Base-by-base conservation (phyloP, 208 protist genomes). In the Borovskyia barvae region DNA sequence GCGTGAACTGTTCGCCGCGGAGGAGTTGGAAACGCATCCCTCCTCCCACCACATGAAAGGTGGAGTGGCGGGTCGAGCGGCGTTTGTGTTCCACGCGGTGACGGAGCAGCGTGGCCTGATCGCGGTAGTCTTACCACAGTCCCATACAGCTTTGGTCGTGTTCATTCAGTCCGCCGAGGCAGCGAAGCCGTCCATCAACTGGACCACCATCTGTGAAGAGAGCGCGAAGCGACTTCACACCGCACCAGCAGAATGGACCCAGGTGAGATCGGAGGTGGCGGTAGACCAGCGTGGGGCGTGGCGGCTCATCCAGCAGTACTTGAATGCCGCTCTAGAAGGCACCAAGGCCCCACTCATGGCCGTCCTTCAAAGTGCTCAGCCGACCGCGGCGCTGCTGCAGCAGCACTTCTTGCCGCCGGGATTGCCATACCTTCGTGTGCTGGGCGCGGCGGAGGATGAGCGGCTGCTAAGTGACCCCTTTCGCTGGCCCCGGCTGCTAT, bases 401-500 rank as follows among this genome's bases (percentile, higher is more conserved):
- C 85, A 92, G 52, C 85, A 77, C 30, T 47, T 53, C 36, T 47
- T 93, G 24, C 90, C 85, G 9, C 30, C 57, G 0, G 28, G 29
- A 1, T 52, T 93, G 48, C 80, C 90, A 1, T 92, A 90, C 71
- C 66, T 96, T 0, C 80, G 90, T 39, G 62, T 86, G 0, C 73
- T 93, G 9, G 90, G 90, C 24, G 87, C 82, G 5, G 67, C 58
- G 9, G 90, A 96, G 51, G 90, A 96, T 53, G 86, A 92, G 45
- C 75, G 80, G 37, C 63, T 96, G 30, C 63, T 96, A 19, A 62
- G 73, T n/a, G 90, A 96, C 63, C 85, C 87, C 5, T 94, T 96
- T 46, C 80, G 84, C 42, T 96, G 90, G 87, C 37, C 69, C 0
- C 67, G 82, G 1, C 70, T 86, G n/a, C 69, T 94, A 8, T 50